Evolutionary conservation across 495 filamentous ascomycete species (phyloP).

Genomic region (Xylaria nigripes): DNA sequence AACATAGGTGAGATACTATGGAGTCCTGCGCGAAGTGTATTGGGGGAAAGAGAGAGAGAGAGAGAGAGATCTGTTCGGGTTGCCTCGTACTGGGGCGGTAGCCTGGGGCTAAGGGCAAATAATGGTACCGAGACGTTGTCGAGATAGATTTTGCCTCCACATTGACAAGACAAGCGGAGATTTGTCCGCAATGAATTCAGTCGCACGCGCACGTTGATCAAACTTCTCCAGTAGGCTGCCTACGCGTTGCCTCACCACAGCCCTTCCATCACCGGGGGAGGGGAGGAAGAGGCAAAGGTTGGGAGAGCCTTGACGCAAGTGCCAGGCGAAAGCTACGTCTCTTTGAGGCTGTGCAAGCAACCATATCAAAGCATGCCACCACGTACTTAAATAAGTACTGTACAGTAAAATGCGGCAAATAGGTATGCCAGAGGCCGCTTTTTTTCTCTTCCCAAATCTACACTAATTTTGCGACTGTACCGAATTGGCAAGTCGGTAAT

Average conservation of each 20-base stretch:
- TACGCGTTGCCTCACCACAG: conserved; percentile 3
- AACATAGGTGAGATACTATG: too few relatives aligned
- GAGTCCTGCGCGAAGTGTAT: too few relatives aligned
- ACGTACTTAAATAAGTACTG: neutral
- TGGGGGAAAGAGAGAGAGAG: neutral
- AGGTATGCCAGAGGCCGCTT: conserved; percentile 4
- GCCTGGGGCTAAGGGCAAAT: too few relatives aligned
- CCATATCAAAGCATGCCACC: neutral
- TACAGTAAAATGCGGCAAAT: neutral
- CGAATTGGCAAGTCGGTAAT: conserved; percentile 7
- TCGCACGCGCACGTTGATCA: neutral
- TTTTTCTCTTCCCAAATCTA: neutral
- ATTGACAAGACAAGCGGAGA: too few relatives aligned
- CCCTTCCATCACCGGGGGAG: neutral
- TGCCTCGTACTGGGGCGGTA: too few relatives aligned
- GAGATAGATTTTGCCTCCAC: too few relatives aligned
- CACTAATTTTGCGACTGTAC: neutral
- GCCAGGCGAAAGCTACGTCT: neutral
- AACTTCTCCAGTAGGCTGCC: neutral
- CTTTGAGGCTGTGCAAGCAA: conserved; percentile 6
- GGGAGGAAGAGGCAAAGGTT: neutral
- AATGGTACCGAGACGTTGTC: neutral
- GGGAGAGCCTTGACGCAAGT: neutral
- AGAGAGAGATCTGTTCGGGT: too few relatives aligned
- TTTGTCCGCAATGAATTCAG: too few relatives aligned